Base-by-base conservation (phyloP, 371 early-diverging fungal species). In the Mortierella sp. region DNA sequence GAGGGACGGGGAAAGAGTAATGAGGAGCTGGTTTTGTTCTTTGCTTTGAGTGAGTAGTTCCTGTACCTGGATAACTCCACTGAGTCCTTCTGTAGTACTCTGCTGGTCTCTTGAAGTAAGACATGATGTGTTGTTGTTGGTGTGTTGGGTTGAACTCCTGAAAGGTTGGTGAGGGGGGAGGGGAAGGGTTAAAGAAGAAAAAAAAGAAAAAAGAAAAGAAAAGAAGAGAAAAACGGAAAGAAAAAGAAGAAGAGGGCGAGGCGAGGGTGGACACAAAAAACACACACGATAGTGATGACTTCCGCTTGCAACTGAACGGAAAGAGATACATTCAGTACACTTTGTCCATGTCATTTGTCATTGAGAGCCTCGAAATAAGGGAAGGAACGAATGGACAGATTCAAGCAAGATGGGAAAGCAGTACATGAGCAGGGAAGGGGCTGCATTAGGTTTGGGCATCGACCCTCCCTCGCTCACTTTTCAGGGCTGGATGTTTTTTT, bases 41-140 rank as follows among this genome's bases (percentile, higher is more conserved):
- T 59, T 14, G 57, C 13, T 28, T 59, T 14, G 57, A 3, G 28
- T 64, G 16, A 57, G 59, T 19, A 57, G 59, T 19, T 40, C 34
- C 61, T 34, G 73, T 86, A 81, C 86, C 86, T 81, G 86, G 86
- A 71, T 86, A 86, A 34, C 79, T 79, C 86, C 86, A 86, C n/a
- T 72, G 79, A 31, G 76, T 81, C 73, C 82, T 72, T 57, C 76
- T 53, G 69, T 86, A 86, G 77, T 74, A 81, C 70, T 86, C 86
- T 72, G 59, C 13, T 46, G 86, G 86, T 44, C 81, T 72, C 74
- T 75, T 78, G 72, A 86, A 86, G 82, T 86, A 85, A 8, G 78
- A 78, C 54, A 64, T 73, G 64, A 70, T 31, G 16, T 37, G 34
- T 81, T 5, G 67, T 46, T 55, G 34, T 48, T 13, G 59, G 69